Conservation (phyloP, 495 filamentous ascomycete genomes). For the Neurospora sublineolata region DNA sequence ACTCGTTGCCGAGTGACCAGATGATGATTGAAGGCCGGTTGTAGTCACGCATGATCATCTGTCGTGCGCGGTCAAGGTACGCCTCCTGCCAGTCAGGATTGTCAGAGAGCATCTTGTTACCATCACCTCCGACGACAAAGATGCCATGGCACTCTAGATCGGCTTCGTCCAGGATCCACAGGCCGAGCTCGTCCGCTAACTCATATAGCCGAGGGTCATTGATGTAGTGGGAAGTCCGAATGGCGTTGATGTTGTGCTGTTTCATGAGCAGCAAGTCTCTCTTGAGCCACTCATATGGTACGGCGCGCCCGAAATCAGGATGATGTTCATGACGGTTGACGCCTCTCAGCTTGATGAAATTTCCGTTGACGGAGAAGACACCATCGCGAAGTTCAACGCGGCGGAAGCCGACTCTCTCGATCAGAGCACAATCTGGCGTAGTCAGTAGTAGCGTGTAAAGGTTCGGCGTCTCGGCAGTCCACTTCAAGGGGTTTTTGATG, state of each 20-base stretch:
- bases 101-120: slow-evolving; percentile 43
- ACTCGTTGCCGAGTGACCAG: slow-evolving; percentile 65
- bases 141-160: slow-evolving; percentile 68
- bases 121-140: slow-evolving; percentile 36
- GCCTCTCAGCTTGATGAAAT: slow-evolving; percentile 47
- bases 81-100: slow-evolving; percentile 58
- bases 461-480: slow-evolving; percentile 60
- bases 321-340: slow-evolving; percentile 64
- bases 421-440: slow-evolving; percentile 25
- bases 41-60: slow-evolving; percentile 57
- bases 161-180: slow-evolving; percentile 63
- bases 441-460: slow-evolving; percentile 42
- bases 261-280: slow-evolving; percentile 57
- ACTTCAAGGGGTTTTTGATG: slow-evolving; percentile 42
- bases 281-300: slow-evolving; percentile 42
- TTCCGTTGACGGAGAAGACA: slow-evolving; percentile 50
- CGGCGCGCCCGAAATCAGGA: slow-evolving; percentile 46
- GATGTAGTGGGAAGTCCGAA: slow-evolving; percentile 55
- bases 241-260: slow-evolving; percentile 54
- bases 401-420: slow-evolving; percentile 51
- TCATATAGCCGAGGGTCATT: slow-evolving; percentile 51
- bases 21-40: slow-evolving; percentile 57
- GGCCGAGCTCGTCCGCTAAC: slow-evolving; percentile 54
- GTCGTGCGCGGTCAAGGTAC: slow-evolving; percentile 58
- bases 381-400: slow-evolving; percentile 44